phyloP scores from a whole-genome alignment of 2,329 filamentous ascomycete genomes.

The Elsinoe ampelina region DNA sequence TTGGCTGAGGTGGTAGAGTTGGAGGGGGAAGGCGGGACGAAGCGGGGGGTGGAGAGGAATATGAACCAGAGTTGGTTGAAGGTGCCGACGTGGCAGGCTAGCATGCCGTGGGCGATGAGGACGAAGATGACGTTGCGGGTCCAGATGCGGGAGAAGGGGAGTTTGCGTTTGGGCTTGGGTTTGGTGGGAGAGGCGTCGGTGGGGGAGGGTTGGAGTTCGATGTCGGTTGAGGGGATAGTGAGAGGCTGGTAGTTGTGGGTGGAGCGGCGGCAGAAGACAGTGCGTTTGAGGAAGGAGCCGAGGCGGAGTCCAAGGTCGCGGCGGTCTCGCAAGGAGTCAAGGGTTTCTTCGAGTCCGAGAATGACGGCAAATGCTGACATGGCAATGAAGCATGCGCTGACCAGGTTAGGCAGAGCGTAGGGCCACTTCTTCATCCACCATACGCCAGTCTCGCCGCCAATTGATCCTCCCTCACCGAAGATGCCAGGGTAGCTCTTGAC shows the following conservation, averaged over 20 bases:
- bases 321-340: slow-evolving; percentile 32
- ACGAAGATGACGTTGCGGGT: slow-evolving; percentile 38
- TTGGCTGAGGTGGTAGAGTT: slow-evolving; percentile 20
- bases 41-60: slow-evolving; percentile 40
- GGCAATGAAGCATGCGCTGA: slow-evolving; percentile 54
- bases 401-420: slow-evolving; percentile 59
- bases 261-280: slow-evolving; percentile 24
- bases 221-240: slow-evolving; percentile 19
- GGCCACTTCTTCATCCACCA: slow-evolving; percentile 57
- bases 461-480: slow-evolving; percentile 50
- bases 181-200: slow-evolving; percentile 20
- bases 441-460: slow-evolving; percentile 50
- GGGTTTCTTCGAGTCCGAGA: slow-evolving; percentile 56
- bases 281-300: slow-evolving; percentile 30
- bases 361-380: slow-evolving; percentile 47
- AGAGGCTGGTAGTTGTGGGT: slow-evolving; percentile 25
- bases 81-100: slow-evolving; percentile 40
- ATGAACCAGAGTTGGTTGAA: slow-evolving; percentile 44
- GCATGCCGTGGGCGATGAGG: slow-evolving; percentile 35
- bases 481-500: slow-evolving; percentile 50
- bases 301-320: slow-evolving; percentile 34
- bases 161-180: slow-evolving; percentile 23
- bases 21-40: slow-evolving; percentile 15
- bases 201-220: slow-evolving; percentile 26
- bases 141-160: slow-evolving; percentile 40